Base-by-base conservation (phyloP, 2,329 filamentous ascomycete species). In the Hypoxylon sp. region DNA sequence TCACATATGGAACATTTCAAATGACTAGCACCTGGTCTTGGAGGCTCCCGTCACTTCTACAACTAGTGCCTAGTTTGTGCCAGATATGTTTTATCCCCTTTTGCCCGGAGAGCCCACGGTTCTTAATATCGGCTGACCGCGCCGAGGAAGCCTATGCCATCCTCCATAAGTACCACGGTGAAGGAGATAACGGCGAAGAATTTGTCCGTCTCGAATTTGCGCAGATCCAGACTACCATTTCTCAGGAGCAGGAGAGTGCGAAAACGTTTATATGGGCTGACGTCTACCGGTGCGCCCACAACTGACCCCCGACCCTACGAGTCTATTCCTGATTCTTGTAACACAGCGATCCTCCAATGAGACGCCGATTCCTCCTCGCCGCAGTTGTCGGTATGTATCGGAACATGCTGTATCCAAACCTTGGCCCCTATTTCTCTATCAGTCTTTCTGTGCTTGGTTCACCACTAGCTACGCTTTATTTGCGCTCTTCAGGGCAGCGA, bases 181-280 rank as follows among this genome's bases (percentile, higher is more conserved):
- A 89, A 68, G 87, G 86, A 2, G 80, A 84, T 55, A 80, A 82
- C 4, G 78, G 78, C 16, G 82, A 80, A 0, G 81, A 83, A 6
- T 82, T 87, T 64, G 86, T 87, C 2, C 79, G 82, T 52, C 77
- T 87, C 2, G 84, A 88, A 72, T 85, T 83, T 65, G 83, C 83
- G 14, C 83, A 88, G 71, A 87, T 87, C 72, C 80, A 84, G 53
- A 82, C 83, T 64, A 82, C 84, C 20, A 80, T 86, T 42, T 78
- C 78, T 46, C 77, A 81, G 22, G 82, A 83, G 22, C 80, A 80
- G 55, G 78, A 82, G 16, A 78, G 81, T 40, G 79, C 82, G 0
- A 75, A 81, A 24, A 73, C 72, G 3, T 83, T 85, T 74, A 79
- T 79, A 0, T 84, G 69, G 69, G 67, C 69, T 12, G 67, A 83